Conservation (phyloP, 305 asterid genomes). For the Rubia peregrina region DNA sequence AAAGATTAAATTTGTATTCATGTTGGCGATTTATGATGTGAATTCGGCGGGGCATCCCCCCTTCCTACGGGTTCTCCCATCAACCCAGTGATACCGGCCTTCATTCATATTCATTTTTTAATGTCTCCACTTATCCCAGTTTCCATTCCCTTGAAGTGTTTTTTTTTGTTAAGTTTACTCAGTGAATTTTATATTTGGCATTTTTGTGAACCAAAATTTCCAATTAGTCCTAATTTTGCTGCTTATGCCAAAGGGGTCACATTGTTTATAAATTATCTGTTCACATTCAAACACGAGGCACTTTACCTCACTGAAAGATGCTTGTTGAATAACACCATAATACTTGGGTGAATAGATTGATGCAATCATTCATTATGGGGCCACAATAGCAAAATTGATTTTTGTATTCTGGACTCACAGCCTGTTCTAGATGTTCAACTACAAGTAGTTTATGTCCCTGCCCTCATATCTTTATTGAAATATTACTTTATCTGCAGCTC, state of each 20-base stretch:
- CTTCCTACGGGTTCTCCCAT: too few relatives aligned
- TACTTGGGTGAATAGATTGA: not conserved
- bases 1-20: too few relatives aligned
- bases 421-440: not conserved
- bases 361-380: not conserved
- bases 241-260: not conserved
- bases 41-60: too few relatives aligned
- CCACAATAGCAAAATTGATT: not conserved
- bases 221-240: not conserved
- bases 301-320: not conserved
- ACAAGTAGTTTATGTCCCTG: not conserved
- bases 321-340: not conserved
- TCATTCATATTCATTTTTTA: too few relatives aligned
- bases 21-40: too few relatives aligned
- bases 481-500: conserved; percentile 39
- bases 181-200: not conserved
- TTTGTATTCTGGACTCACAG: not conserved
- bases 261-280: not conserved
- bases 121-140: too few relatives aligned
- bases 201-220: not conserved
- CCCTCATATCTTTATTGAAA: not conserved
- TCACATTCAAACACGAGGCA: not conserved
- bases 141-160: not conserved
- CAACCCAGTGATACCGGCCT: too few relatives aligned
- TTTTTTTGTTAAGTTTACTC: not conserved